phyloP scores from a whole-genome alignment of 73 alveolate genomes.

The Symbiodinium pilosum region DNA sequence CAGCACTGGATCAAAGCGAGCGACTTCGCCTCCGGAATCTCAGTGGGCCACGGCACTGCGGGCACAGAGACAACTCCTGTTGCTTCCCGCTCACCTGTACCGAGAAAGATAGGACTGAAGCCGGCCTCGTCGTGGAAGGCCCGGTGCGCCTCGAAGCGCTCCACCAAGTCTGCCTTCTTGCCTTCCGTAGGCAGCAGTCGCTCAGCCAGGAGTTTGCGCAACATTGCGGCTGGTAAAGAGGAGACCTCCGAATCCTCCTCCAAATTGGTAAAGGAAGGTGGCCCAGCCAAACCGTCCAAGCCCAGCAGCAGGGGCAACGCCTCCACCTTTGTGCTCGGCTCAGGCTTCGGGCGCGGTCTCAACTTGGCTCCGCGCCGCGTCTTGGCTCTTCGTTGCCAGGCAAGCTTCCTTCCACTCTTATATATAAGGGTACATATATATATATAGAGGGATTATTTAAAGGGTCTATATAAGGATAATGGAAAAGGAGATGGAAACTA shows the following conservation, averaged over 20 bases:
- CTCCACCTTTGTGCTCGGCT: background rate
- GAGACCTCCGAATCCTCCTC: background rate
- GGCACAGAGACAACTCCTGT: too few relatives aligned
- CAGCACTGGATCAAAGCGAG: background rate
- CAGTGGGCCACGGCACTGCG: background rate
- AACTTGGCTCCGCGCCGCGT: background rate
- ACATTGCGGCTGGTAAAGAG: background rate
- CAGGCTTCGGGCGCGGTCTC: background rate
- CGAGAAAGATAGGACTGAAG: background rate
- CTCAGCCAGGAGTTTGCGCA: conserved; percentile 10
- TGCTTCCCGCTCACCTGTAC: background rate
- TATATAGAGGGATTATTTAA: too few relatives aligned
- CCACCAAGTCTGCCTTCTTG: background rate
- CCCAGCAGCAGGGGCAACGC: background rate
- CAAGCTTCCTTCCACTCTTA: background rate
- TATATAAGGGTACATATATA: too few relatives aligned
- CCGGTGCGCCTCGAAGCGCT: background rate
- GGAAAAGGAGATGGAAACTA: too few relatives aligned
- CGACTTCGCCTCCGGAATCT: too few relatives aligned
- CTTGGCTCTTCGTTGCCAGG: background rate
- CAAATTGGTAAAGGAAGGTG: background rate
- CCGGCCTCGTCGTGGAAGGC: background rate
- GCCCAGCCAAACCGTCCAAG: background rate
- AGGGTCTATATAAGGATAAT: too few relatives aligned
- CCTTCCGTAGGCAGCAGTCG: conserved; percentile 11